Conservation (phyloP, 2,329 filamentous ascomycete species). For the Fusarium bactridioides region DNA sequence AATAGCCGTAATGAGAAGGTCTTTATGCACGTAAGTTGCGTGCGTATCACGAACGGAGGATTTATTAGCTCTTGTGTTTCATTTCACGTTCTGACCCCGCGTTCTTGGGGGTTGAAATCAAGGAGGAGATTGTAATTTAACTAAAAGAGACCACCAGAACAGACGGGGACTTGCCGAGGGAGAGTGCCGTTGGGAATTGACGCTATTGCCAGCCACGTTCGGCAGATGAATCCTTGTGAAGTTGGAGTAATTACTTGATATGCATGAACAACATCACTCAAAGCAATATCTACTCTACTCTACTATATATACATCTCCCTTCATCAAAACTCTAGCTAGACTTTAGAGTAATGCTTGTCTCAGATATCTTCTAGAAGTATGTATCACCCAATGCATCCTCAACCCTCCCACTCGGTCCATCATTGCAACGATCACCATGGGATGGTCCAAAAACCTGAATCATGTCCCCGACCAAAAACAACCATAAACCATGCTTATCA, state of each 20-base stretch:
- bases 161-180: not conserved
- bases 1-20: conserved; percentile 17
- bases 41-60: conserved; percentile 8
- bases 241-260: not conserved
- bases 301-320: not conserved
- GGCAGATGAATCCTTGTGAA: not conserved
- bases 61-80: conserved; percentile 1
- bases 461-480: conserved; percentile 2
- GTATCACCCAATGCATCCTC: not conserved
- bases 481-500: conserved; percentile 1
- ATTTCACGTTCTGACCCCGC: not conserved
- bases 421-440: conserved; percentile 20
- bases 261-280: not conserved
- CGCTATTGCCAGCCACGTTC: not conserved
- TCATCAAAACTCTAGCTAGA: too few relatives aligned
- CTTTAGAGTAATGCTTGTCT: not conserved
- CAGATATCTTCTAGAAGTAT: not conserved
- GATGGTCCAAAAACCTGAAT: conserved; percentile 9
- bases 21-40: conserved; percentile 9
- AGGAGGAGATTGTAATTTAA: not conserved
- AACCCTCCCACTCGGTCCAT: conserved; percentile 29
- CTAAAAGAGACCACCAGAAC: not conserved
- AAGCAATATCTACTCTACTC: too few relatives aligned
- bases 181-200: not conserved
- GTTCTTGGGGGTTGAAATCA: not conserved